Conservation (phyloP, 2,329 filamentous ascomycete genomes). For the Akanthomyces muscarius region DNA sequence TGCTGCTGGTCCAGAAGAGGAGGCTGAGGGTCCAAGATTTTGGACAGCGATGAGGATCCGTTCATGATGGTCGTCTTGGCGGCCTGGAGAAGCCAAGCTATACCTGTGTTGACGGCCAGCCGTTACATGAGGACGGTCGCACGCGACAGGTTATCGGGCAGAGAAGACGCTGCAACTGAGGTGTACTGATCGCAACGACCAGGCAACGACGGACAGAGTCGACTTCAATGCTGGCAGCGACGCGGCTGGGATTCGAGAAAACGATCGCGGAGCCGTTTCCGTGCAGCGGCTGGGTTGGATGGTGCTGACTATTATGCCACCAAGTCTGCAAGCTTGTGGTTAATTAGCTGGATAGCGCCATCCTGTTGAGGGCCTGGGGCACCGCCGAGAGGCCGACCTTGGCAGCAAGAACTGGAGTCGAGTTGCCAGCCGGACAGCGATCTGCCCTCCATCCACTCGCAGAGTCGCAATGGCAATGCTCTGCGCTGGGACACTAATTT, state of each 20-base stretch:
- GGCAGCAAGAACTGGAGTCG: background rate
- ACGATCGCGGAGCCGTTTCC: constrained; percentile 10
- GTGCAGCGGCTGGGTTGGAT: background rate
- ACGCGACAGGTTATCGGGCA: background rate
- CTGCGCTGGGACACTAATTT: background rate
- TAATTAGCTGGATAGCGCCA: background rate
- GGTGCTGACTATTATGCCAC: constrained; percentile 1
- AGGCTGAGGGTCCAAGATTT: constrained; percentile 15
- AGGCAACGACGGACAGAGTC: background rate
- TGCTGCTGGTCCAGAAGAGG: constrained; percentile 8
- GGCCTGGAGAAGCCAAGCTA: background rate
- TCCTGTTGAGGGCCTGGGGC: background rate
- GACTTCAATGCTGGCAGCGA: background rate
- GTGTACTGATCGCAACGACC: background rate
- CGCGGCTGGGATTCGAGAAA: constrained; percentile 1
- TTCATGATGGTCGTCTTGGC: constrained; percentile 12
- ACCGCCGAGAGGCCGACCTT: background rate
- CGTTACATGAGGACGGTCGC: constrained; percentile 8
- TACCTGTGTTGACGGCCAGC: background rate
- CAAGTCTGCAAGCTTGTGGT: background rate
- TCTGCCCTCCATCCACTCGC: background rate
- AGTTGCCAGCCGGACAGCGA: background rate
- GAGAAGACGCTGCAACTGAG: background rate
- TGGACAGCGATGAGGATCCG: constrained; percentile 12
- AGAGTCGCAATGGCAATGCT: background rate